Base-by-base conservation (phyloP, 805 yeast genomes). In the Wickerhamomyces subpelliculosus region DNA sequence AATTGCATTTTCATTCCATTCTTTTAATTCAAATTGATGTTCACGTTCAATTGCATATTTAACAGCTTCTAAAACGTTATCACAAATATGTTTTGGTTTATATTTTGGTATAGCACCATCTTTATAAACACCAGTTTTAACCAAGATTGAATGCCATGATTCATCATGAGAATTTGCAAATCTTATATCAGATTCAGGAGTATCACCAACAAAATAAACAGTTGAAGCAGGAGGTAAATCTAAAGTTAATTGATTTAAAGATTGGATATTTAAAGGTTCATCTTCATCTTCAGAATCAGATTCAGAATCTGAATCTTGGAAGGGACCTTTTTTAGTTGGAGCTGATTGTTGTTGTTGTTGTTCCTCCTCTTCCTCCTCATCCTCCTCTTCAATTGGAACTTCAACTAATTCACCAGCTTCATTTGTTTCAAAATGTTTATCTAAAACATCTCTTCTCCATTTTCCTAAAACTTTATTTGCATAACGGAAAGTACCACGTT, bases 131-230 rank as follows among this genome's bases (percentile, higher is more conserved):
- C 95, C 95, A 27, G 95, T 84, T 61, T 84, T 81, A 28, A 84
- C 95, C 53, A 84, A 68, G 42, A 85, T 84, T 21, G 94, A 84
- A 61, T 72, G 78, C 95, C 95, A 84, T 23, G 87, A 77, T 43
- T 75, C 75, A 56, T 84, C 93, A 61, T 84, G 90, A 16, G 88
- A 79, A 64, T 84, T 84, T 38, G 94, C 94, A 64, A 85, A 85
- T 59, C 93, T 69, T 46, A 84, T 84, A 59, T 84, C 95, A 7
- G 89, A 80, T 62, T 84, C 94, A 16, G 95, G 95, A 12, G 94
- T 84, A 55, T 84, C 95, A 51, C 95, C 95, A 36, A 84, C 93
- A 62, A 84, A 85, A 59, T 84, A 84, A 13, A 85, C 94, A 0
- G 93, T 84, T 5, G 86, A 79, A 4, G 93, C 87, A 4, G 89